Evolutionary conservation across 2,329 filamentous ascomycete genomes (phyloP), one percentile per base, ranked within the genome.

Genomic region (Xylariaceae sp.): DNA sequence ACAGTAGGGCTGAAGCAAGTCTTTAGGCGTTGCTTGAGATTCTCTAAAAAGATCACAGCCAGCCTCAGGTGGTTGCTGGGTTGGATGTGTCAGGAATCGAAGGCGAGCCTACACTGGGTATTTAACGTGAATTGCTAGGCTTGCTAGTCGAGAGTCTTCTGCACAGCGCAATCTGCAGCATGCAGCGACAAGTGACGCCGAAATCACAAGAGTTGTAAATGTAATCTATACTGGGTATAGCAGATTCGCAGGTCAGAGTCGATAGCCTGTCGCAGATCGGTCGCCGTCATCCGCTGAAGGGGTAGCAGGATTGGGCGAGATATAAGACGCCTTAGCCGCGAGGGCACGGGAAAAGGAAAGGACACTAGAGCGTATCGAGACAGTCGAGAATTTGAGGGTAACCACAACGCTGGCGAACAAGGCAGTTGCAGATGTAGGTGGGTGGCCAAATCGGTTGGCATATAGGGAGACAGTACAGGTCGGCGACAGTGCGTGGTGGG

Each of bases 401-500:
- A 30, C 20, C 53, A 47, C 27, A 36, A 29, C 10, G 23, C 32
- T 36, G 48, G n/a, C 21, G n/a, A 33, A 41, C 2, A 4, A 37
- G 33, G 30, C 15, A 26, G 24, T 23, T 26, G 24, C 11, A 40
- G 41, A 36, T 7, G 20, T n/a, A 37, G 24, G 32, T 35, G 24
- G 18, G 41, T 37, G n/a, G 24, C 35, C 24, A 26, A 24, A 20
- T 46, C 35, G 47, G 47, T 32, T 41, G 50, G 43, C 20, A 50
- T 40, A 40, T 33, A 57, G n/a, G 44, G 40, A 50, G 32, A 46
- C 20, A 40, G 39, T 30, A 42, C 47, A 43, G 40, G 50, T 54
- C 46, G 46, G 48, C 50, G 32, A 46, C 50, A 46, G 54, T 59
- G 56, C 50, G 62, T 61, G 56, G 61, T 57, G 54, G 56, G 52